Evolutionary conservation across 768 basidiomycete genomes (phyloP).

Genomic region (Inosperma sp.): DNA sequence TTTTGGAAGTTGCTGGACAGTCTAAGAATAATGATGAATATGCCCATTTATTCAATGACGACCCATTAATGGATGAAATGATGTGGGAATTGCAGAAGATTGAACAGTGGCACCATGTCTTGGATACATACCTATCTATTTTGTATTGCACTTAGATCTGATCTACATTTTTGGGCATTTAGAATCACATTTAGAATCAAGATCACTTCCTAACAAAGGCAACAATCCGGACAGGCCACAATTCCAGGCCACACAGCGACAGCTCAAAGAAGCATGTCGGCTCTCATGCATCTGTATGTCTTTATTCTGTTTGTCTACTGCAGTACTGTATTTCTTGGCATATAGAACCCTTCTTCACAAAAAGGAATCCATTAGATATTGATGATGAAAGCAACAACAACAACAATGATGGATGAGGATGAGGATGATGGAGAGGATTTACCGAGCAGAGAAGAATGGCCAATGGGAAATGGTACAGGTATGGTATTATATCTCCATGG

Average conservation of each 20-base stretch:
- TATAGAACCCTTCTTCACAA: slow-evolving; percentile 6
- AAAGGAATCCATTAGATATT: background rate
- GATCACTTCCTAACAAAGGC: background rate
- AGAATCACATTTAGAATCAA: background rate
- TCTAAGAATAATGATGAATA: background rate
- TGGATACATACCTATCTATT: background rate
- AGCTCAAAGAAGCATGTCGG: slow-evolving; percentile 3
- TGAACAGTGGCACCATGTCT: background rate
- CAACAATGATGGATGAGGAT: background rate
- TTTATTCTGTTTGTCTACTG: background rate
- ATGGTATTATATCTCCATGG: background rate
- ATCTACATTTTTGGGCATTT: background rate
- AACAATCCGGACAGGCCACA: background rate
- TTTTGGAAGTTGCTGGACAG: background rate
- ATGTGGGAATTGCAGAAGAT: background rate
- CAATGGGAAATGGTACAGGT: background rate
- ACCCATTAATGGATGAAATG: background rate
- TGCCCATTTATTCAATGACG: background rate
- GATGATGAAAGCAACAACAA: background rate
- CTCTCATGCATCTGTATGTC: slow-evolving; percentile 1
- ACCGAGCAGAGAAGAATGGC: background rate
- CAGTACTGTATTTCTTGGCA: background rate
- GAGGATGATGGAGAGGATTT: slow-evolving; percentile 1
- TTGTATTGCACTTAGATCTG: background rate
- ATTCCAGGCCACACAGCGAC: background rate